phyloP scores from a whole-genome alignment of 2,329 filamentous ascomycete species.

The Arthrobotrys iridis region DNA sequence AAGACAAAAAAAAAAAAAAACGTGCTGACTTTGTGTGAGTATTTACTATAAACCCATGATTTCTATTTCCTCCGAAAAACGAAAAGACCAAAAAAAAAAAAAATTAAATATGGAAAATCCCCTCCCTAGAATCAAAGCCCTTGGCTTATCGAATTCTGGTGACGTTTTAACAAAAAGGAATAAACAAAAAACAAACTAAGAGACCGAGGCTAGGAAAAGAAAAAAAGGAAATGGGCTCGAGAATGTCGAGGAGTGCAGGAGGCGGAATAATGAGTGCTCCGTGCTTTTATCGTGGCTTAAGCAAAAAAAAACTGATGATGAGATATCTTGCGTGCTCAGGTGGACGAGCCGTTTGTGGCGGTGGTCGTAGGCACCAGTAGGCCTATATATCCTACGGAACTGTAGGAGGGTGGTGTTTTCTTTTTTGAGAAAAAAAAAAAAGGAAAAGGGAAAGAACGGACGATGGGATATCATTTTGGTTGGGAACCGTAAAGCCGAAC shows the following conservation, averaged over 20 bases:
- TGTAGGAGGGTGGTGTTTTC: too few species aligned
- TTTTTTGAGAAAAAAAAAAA: background rate
- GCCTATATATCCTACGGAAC: too few species aligned
- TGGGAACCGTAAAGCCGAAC: constrained; percentile 45
- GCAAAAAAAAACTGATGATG: background rate
- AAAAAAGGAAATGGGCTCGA: constrained; percentile 6
- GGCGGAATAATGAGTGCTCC: constrained; percentile 3
- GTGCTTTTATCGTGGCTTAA: background rate
- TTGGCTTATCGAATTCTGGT: background rate
- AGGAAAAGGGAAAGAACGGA: constrained; percentile 27
- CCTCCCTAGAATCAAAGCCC: background rate
- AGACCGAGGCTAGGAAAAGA: background rate
- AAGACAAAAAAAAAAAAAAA: constrained; percentile 1
- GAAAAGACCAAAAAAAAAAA: background rate
- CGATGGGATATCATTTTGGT: constrained; percentile 49
- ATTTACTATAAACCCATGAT: background rate
- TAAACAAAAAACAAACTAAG: background rate
- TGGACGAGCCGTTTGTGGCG: too few species aligned
- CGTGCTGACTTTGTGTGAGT: too few species aligned
- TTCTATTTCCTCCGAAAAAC: background rate
- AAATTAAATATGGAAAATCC: background rate
- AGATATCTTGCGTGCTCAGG: too few species aligned
- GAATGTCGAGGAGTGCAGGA: background rate
- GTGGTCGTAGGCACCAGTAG: too few species aligned
- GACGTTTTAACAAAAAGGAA: background rate